These are phyloP conservation scores for Debaryomyces castellii DNA, from an alignment of 805 yeast genomes.

Conservation along the genomic window DNA sequence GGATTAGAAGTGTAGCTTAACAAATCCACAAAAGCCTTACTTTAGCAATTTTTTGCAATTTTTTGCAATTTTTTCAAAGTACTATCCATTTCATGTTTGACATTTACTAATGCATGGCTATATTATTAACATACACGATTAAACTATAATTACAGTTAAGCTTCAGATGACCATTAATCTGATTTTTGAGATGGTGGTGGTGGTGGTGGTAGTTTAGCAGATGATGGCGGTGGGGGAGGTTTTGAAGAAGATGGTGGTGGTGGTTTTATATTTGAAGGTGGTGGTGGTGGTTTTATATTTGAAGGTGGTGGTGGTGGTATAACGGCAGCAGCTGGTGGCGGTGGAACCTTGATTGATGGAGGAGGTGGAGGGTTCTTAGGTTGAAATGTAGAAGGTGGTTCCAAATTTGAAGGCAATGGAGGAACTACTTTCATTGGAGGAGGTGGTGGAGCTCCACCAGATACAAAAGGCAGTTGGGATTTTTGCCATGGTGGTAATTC, in stretches of 20 bases:
- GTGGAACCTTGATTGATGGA: slow-evolving; percentile 17
- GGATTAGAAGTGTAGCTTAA: too few species aligned
- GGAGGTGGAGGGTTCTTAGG: slow-evolving; percentile 5
- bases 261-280: not conserved
- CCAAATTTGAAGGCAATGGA: not conserved
- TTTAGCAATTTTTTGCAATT: too few species aligned
- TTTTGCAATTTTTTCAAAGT: too few species aligned
- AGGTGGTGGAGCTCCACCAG: slow-evolving; percentile 5
- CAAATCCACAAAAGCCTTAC: too few species aligned
- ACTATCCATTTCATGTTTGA: too few species aligned
- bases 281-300: slow-evolving; percentile 1
- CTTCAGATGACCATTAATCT: not conserved
- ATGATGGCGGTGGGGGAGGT: not conserved
- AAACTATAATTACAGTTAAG: not conserved
- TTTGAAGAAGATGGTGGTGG: not conserved
- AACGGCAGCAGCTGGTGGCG: slow-evolving; percentile 16
- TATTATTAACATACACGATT: not conserved
- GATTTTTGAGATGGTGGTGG: too few species aligned
- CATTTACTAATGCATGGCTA: too few species aligned
- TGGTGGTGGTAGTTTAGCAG: too few species aligned
- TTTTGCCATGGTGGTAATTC: slow-evolving; percentile 25
- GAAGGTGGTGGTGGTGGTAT: slow-evolving; percentile 11
- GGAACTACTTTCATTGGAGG: slow-evolving; percentile 4
- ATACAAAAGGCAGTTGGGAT: slow-evolving; percentile 4
- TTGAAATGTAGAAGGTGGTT: slow-evolving; percentile 4